Conservation (phyloP, 306 rosid genomes). For the Casuarina equisetifolia region DNA sequence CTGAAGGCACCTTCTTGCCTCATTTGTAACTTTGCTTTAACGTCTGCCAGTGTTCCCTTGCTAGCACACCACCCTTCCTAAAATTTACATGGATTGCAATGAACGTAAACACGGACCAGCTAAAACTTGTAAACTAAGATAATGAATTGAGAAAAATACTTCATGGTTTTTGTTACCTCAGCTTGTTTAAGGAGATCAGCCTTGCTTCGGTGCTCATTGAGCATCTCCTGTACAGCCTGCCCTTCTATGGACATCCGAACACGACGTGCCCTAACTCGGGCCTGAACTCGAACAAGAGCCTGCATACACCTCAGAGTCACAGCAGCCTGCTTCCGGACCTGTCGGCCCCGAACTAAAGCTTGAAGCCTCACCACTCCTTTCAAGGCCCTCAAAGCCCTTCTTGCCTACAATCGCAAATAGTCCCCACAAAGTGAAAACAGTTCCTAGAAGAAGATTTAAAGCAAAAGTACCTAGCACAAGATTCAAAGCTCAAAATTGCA, state of each 20-base stretch:
- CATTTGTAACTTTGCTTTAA: conserved; percentile 76
- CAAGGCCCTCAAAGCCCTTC: conserved; percentile 95
- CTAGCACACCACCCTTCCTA: conserved; percentile 99
- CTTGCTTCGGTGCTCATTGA: conserved; percentile 57
- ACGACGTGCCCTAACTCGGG: conserved; percentile 89
- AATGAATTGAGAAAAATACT: background rate
- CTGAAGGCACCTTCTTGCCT: conserved; percentile 92
- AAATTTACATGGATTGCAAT: background rate
- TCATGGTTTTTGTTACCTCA: conserved; percentile 51
- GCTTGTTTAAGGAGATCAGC: conserved; percentile 83
- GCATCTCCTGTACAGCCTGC: conserved; percentile 82
- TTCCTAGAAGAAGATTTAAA: no score
- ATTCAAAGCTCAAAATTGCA: no score
- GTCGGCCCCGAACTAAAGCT: conserved; percentile 89
- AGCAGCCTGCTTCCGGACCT: conserved; percentile 97
- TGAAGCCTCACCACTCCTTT: conserved; percentile 96
- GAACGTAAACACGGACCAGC: background rate
- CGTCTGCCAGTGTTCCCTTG: conserved; percentile 75
- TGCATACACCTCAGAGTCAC: conserved; percentile 98
- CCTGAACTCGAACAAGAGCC: conserved; percentile 95
- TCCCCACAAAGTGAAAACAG: background rate
- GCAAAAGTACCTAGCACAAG: no score
- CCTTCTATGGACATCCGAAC: conserved; percentile 93
- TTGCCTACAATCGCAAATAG: conserved; percentile 56
- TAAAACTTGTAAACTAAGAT: background rate